Percentiles rank a stretch among this genome's conserved stretches.
phyloP scores from a whole-genome alignment of 306 rosid species.

The Potentilla sterilis region DNA sequence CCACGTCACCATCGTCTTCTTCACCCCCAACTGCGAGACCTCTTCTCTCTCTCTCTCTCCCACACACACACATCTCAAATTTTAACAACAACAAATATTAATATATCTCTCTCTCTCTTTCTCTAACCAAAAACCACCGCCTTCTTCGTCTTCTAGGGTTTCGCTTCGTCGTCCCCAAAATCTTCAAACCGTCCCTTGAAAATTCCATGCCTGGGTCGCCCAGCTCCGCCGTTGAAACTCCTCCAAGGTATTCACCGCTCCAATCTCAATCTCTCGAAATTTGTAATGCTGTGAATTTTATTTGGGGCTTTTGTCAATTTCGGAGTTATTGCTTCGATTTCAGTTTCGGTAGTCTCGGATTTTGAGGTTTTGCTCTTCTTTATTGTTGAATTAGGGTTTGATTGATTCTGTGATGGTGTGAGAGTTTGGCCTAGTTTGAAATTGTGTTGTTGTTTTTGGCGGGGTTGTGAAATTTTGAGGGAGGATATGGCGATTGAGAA shows the following conservation, averaged over 20 bases:
- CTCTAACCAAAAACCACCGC: constrained; percentile 28
- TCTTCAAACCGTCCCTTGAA: neutral
- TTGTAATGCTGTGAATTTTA: neutral
- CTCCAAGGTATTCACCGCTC: constrained; percentile 39
- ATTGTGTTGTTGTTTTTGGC: constrained; percentile 25
- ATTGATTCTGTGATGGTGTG: constrained; percentile 18
- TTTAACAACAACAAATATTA: neutral
- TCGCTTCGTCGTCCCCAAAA: constrained; percentile 15
- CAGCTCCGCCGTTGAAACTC: constrained; percentile 15
- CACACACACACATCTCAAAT: constrained; percentile 9
- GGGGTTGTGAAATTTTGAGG: constrained; percentile 30
- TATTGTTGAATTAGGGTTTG: constrained; percentile 24
- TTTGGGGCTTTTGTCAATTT: neutral
- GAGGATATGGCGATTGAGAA: constrained; percentile 95
- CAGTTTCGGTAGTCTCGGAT: neutral
- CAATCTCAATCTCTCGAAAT: constrained; percentile 3
- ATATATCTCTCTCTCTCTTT: constrained; percentile 28
- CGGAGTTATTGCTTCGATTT: constrained; percentile 6
- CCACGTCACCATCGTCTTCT: constrained; percentile 75
- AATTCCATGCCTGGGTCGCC: constrained; percentile 13
- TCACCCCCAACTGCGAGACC: constrained; percentile 34
- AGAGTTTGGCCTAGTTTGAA: neutral
- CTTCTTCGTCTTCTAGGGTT: constrained; percentile 57
- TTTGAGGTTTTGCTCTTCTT: constrained; percentile 13
- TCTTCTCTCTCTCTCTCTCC: constrained; percentile 28